Evolutionary conservation across 2,329 filamentous ascomycete species (phyloP).

Genomic region (Phyllosticta paracitricarpa): DNA sequence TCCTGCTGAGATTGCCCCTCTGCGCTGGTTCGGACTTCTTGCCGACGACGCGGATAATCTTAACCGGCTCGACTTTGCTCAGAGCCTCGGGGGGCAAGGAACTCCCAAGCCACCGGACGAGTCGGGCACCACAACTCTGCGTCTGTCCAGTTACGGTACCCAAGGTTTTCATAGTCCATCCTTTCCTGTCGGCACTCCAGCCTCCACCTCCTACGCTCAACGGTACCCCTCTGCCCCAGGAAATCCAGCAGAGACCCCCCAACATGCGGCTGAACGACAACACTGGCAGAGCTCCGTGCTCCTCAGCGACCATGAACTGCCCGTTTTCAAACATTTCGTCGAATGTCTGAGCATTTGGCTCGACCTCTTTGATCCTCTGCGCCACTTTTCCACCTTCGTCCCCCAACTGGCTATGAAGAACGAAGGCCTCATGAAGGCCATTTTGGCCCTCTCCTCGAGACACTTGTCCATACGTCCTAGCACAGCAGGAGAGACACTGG

Average conservation of each 20-base stretch:
- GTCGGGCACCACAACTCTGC: constrained; percentile 4
- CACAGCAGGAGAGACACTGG: constrained; percentile 15
- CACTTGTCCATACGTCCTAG: constrained; percentile 36
- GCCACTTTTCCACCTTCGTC: constrained; percentile 25
- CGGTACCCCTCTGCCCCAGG: constrained; percentile 1
- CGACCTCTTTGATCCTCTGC: constrained; percentile 35
- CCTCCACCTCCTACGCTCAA: not conserved
- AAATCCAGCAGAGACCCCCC: not conserved
- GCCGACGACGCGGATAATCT: constrained; percentile 10
- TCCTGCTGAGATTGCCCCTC: constrained; percentile 8
- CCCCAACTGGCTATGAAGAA: constrained; percentile 37
- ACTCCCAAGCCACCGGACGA: constrained; percentile 4
- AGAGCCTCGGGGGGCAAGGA: constrained; percentile 1
- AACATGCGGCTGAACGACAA: constrained; percentile 1
- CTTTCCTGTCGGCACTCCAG: constrained; percentile 5
- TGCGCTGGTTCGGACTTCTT: constrained; percentile 11
- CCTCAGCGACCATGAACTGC: constrained; percentile 27
- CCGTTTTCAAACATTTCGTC: constrained; percentile 32
- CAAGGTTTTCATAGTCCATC: constrained; percentile 9
- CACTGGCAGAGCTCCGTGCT: constrained; percentile 4
- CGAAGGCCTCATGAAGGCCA: constrained; percentile 46
- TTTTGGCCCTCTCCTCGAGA: constrained; percentile 46
- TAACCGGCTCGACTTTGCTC: constrained; percentile 3
- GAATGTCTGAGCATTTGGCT: constrained; percentile 29
- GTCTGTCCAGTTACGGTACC: constrained; percentile 5